Evolutionary conservation across 2,329 filamentous ascomycete genomes (phyloP).

Genomic region (Diplocarpon rosae): DNA sequence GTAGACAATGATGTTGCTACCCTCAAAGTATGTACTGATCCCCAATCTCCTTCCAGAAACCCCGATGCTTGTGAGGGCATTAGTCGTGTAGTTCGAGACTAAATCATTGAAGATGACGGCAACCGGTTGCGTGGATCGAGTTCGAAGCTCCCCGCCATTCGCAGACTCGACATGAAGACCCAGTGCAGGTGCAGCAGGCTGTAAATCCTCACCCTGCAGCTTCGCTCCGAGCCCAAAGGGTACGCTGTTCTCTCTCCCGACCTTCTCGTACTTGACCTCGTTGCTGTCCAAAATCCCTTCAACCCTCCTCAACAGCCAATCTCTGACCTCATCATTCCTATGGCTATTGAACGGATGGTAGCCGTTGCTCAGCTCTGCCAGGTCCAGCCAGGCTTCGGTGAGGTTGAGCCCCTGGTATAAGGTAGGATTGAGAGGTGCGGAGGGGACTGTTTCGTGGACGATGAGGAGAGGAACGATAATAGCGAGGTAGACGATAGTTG

Average conservation of each 20-base stretch:
- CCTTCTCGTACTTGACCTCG: constrained; percentile 36
- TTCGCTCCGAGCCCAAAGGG: constrained; percentile 2
- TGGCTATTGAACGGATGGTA: constrained; percentile 87
- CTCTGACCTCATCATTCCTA: constrained; percentile 68
- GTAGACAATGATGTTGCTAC: constrained; percentile 85
- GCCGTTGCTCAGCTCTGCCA: constrained; percentile 60
- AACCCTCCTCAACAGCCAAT: constrained; percentile 64
- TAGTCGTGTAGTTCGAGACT: constrained; percentile 65
- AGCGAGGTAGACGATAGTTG: constrained; percentile 64
- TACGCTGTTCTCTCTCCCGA: constrained; percentile 18
- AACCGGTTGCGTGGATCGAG: constrained; percentile 22
- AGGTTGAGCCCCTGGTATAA: constrained; percentile 60
- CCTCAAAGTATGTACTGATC: constrained; percentile 71
- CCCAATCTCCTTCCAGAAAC: constrained; percentile 26
- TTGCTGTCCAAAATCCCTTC: constrained; percentile 57
- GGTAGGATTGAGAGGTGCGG: constrained; percentile 43
- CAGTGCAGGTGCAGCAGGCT: background rate
- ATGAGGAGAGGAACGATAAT: constrained; percentile 62
- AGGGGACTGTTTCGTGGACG: constrained; percentile 66
- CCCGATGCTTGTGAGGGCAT: constrained; percentile 33
- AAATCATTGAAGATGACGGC: constrained; percentile 71
- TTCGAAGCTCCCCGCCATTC: constrained; percentile 12
- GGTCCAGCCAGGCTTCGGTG: constrained; percentile 75
- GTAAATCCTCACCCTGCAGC: background rate
- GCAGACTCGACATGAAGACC: background rate